Percentiles rank a stretch among this genome's conserved stretches.
Conservation (phyloP, 169 alveolate genomes). For the Babesia bigemina region DNA sequence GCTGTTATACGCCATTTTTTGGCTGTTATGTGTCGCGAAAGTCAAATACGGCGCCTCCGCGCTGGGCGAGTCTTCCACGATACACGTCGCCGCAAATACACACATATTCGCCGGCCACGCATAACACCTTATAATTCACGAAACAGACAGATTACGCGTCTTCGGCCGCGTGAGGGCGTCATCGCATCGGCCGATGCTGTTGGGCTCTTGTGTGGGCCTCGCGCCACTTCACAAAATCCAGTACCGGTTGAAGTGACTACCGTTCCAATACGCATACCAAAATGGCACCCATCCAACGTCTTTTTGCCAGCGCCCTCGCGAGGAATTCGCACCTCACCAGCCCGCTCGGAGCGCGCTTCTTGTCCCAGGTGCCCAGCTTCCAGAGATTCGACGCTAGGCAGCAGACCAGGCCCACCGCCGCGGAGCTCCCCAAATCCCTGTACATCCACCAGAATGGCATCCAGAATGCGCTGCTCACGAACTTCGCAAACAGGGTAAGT, state of each 20-base stretch:
- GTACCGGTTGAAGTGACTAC: not conserved
- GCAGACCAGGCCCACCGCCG: not conserved
- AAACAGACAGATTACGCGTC: too few relatives aligned
- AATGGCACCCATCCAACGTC: conserved; percentile 40
- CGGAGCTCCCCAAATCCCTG: conserved; percentile 26
- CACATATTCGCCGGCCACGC: too few relatives aligned
- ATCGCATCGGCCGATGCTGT: not conserved
- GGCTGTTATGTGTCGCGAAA: too few relatives aligned
- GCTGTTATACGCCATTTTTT: too few relatives aligned
- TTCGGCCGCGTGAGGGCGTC: too few relatives aligned
- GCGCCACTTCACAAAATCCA: not conserved
- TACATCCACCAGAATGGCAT: conserved; percentile 40
- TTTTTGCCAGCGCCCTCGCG: conserved; percentile 22
- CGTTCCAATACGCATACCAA: not conserved
- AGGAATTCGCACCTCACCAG: conserved; percentile 13
- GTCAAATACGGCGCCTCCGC: too few relatives aligned
- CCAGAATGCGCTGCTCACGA: conserved; percentile 29
- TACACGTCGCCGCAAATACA: too few relatives aligned
- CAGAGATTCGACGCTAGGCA: conserved; percentile 26
- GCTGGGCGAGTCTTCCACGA: too few relatives aligned
- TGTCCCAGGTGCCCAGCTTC: conserved; percentile 48
- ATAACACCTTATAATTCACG: too few relatives aligned
- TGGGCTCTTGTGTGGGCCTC: conserved; percentile 18
- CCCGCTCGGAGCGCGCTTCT: conserved; percentile 44
- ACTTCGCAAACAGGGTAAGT: conserved; percentile 52